These are phyloP conservation scores for Wickerhamiella spandovensis DNA, from an alignment of 805 yeast genomes.

Conservation along the genomic window DNA sequence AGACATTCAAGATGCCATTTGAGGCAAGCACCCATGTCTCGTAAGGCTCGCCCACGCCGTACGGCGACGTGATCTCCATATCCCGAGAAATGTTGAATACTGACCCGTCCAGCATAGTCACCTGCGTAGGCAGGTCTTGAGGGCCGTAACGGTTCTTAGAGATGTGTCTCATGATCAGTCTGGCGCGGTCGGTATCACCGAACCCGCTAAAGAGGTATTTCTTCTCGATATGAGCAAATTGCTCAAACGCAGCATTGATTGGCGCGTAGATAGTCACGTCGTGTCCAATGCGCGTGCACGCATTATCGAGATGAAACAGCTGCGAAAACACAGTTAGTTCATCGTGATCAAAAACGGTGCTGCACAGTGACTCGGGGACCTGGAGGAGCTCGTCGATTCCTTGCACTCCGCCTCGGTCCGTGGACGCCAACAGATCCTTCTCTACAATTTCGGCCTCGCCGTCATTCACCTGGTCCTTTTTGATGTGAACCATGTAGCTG, in stretches of 20 bases:
- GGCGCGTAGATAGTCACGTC: conserved; percentile 14
- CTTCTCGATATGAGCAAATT: conserved; percentile 7
- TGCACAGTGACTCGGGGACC: conserved; percentile 12
- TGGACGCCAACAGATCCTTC: conserved; percentile 15
- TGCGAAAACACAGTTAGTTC: conserved; percentile 9
- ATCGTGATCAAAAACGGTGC: conserved; percentile 7
- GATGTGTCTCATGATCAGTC: not conserved
- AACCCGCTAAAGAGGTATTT: conserved; percentile 12
- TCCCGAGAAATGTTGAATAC: conserved; percentile 3
- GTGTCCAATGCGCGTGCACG: not conserved
- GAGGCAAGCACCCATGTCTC: conserved; percentile 24
- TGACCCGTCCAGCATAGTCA: conserved; percentile 13
- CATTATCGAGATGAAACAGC: conserved; percentile 5
- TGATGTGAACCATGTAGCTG: conserved; percentile 10
- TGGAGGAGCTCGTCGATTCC: conserved; percentile 10
- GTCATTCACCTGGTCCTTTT: conserved; percentile 11
- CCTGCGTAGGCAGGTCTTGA: conserved; percentile 3
- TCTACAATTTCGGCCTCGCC: conserved; percentile 13
- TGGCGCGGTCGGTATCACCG: conserved; percentile 12
- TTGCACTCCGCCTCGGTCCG: conserved; percentile 19
- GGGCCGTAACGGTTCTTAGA: conserved; percentile 10
- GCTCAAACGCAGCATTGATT: conserved; percentile 5
- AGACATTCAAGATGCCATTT: conserved; percentile 40
- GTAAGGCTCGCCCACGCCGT: not conserved
- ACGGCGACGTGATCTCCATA: not conserved